phyloP scores from a whole-genome alignment of 1,139 yeast genomes.

The Kodamaea arcana region DNA sequence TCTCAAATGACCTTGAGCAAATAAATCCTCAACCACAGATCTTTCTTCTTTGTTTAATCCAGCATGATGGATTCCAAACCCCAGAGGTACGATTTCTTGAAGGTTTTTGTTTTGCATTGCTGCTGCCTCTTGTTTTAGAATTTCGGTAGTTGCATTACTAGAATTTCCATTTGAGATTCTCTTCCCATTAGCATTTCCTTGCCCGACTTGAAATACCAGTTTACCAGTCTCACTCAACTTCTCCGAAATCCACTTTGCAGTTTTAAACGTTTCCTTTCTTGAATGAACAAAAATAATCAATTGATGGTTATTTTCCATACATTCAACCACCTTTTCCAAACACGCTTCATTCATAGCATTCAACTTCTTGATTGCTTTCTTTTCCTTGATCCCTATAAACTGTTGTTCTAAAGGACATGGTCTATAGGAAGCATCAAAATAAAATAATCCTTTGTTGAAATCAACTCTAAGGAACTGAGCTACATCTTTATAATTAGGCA shows the following conservation, averaged over 20 bases:
- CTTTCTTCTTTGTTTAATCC: slow-evolving; percentile 77
- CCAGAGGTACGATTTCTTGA: slow-evolving; percentile 58
- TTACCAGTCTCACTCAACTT: slow-evolving; percentile 56
- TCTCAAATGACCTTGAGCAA: slow-evolving; percentile 80
- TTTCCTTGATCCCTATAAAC: slow-evolving; percentile 83
- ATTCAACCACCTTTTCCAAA: slow-evolving; percentile 73
- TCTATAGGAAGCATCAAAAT: slow-evolving; percentile 76
- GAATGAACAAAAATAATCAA: slow-evolving; percentile 91
- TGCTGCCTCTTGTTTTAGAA: slow-evolving; percentile 61
- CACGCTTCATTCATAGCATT: slow-evolving; percentile 91
- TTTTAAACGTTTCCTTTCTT: slow-evolving; percentile 82
- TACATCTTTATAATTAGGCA: slow-evolving; percentile 88
- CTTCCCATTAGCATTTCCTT: no score
- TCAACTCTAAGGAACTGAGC: slow-evolving; percentile 76
- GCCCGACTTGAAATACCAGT: slow-evolving; percentile 30
- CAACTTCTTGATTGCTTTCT: slow-evolving; percentile 71
- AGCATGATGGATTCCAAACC: slow-evolving; percentile 94
- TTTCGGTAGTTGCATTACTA: slow-evolving; percentile 57
- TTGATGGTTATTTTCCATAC: slow-evolving; percentile 58
- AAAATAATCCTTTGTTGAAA: slow-evolving; percentile 56
- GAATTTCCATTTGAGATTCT: slow-evolving; percentile 27
- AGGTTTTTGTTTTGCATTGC: slow-evolving; percentile 52
- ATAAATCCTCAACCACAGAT: slow-evolving; percentile 74
- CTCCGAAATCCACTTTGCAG: slow-evolving; percentile 72
- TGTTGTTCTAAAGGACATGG: slow-evolving; percentile 93